These are phyloP conservation scores for Colletotrichum tabaci DNA, from an alignment of 2,329 filamentous ascomycete genomes.

Conservation along the genomic window DNA sequence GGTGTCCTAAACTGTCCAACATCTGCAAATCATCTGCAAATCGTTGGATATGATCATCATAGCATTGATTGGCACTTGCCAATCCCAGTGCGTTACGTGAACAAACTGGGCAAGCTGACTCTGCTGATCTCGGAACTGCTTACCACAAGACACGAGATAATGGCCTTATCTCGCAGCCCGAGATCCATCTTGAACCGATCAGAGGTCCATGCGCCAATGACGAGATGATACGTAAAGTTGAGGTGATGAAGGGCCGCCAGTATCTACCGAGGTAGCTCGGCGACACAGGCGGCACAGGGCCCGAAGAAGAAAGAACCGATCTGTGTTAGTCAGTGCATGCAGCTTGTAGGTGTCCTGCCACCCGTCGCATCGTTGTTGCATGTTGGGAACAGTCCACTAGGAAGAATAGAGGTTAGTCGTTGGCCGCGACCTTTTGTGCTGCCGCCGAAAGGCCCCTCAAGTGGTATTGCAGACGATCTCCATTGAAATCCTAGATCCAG, in stretches of 20 bases:
- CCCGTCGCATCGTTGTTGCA: not conserved
- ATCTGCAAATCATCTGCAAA: conserved; percentile 2
- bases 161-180: not conserved
- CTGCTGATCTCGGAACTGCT: conserved; percentile 26
- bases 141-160: not conserved
- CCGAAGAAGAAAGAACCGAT: not conserved
- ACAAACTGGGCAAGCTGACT: conserved; percentile 30
- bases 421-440: not conserved
- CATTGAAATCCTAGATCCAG: conserved; percentile 24
- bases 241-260: conserved; percentile 3
- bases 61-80: conserved; percentile 4
- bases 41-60: not conserved
- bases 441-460: conserved; percentile 1
- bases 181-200: not conserved
- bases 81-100: not conserved
- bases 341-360: not conserved
- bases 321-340: conserved; percentile 11
- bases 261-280: not conserved
- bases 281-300: not conserved
- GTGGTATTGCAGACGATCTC: conserved; percentile 23
- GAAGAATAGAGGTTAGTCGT: conserved; percentile 3
- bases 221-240: conserved; percentile 4
- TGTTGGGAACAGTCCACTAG: conserved; percentile 5
- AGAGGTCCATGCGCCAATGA: not conserved
- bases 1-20: conserved; percentile 3